Percentiles rank a stretch among this genome's conserved stretches.
phyloP scores from a whole-genome alignment of 768 basidiomycete genomes.

The Podaxis sp. region DNA sequence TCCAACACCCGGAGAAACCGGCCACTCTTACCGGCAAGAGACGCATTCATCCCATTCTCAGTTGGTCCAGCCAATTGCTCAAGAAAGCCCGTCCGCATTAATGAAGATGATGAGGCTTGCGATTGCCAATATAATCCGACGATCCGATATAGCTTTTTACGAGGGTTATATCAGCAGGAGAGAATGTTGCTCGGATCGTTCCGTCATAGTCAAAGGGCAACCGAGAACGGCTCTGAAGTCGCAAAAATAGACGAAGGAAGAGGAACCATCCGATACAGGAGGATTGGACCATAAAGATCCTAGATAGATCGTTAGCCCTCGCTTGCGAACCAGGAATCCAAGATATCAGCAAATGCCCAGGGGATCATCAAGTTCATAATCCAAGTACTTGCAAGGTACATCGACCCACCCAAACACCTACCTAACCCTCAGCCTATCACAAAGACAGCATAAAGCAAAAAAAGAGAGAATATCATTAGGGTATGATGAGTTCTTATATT shows the following conservation, averaged over 20 bases:
- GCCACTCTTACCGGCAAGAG: conserved; percentile 13
- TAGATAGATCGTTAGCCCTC: too few species aligned
- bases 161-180: conserved; percentile 13
- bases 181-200: conserved; percentile 10
- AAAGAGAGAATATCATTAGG: neutral
- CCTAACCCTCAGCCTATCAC: too few species aligned
- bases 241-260: neutral
- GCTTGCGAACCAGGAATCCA: too few species aligned
- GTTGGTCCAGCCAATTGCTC: conserved; percentile 48
- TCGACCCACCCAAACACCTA: too few species aligned
- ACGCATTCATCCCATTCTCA: conserved; percentile 29
- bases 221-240: neutral
- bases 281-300: too few species aligned
- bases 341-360: too few species aligned
- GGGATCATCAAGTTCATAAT: too few species aligned
- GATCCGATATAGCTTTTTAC: conserved; percentile 12
- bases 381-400: too few species aligned
- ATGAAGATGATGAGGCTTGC: conserved; percentile 30
- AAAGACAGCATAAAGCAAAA: neutral
- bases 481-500: neutral
- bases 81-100: conserved; percentile 33
- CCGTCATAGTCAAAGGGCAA: conserved; percentile 11
- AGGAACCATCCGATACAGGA: too few species aligned
- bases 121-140: conserved; percentile 2
- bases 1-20: neutral